phyloP scores from a whole-genome alignment of 164 flowering plant genomes.

The Vitis riparia region DNA sequence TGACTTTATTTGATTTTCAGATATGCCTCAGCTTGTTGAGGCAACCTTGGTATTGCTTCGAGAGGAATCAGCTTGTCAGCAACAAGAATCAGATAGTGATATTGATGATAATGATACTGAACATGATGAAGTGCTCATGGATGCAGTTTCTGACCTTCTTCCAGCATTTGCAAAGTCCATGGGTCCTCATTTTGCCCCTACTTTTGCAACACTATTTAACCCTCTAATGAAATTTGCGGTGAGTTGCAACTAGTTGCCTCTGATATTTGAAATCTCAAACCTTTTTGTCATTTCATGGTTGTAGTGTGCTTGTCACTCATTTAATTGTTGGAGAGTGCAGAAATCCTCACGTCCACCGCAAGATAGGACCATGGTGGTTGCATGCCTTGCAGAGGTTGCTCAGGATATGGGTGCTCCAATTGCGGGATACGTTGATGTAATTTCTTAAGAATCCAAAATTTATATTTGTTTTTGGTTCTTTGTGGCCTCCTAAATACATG shows the following conservation, averaged over 20 bases:
- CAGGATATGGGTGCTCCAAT: slow-evolving; percentile 95
- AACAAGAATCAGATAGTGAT: slow-evolving; percentile 74
- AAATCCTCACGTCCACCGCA: slow-evolving; percentile 80
- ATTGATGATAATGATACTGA: slow-evolving; percentile 68
- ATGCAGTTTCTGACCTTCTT: slow-evolving; percentile 95
- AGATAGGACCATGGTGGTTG: slow-evolving; percentile 99
- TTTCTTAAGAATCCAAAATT: slow-evolving; percentile 1
- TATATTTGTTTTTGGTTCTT: background rate
- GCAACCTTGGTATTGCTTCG: slow-evolving; percentile 69
- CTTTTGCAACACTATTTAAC: slow-evolving; percentile 71
- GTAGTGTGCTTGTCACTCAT: slow-evolving; percentile 3
- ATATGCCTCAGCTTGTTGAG: slow-evolving; percentile 76
- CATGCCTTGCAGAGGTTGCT: slow-evolving; percentile 97
- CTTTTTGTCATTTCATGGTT: background rate
- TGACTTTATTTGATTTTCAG: slow-evolving; percentile 34
- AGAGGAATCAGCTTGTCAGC: slow-evolving; percentile 89
- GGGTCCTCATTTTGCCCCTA: slow-evolving; percentile 88
- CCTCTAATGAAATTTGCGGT: slow-evolving; percentile 97
- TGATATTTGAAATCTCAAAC: background rate
- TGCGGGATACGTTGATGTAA: slow-evolving; percentile 81
- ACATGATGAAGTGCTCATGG: slow-evolving; percentile 98
- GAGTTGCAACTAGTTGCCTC: slow-evolving; percentile 19
- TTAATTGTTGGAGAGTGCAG: slow-evolving; percentile 39
- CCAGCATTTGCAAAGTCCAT: slow-evolving; percentile 96
- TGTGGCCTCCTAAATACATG: background rate